These are phyloP conservation scores for Dothistroma pini DNA, from an alignment of 2,329 filamentous ascomycete species.

Conservation along the genomic window DNA sequence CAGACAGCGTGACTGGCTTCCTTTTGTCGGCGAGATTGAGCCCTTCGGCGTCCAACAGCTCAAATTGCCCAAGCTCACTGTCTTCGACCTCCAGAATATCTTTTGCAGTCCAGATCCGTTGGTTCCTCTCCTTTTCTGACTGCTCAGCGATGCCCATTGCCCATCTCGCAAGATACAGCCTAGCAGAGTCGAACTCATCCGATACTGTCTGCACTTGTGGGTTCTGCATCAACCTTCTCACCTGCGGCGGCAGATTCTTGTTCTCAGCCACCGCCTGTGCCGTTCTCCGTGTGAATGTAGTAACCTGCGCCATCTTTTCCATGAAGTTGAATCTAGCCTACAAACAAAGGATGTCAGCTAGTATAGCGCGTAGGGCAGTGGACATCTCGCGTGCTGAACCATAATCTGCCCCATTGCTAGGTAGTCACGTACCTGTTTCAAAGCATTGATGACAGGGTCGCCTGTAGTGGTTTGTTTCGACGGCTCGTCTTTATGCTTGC, in stretches of 20 bases:
- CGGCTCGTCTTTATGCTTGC: slow-evolving; percentile 36
- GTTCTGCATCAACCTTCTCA: slow-evolving; percentile 78
- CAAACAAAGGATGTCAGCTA: too few species aligned
- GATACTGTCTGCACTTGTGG: slow-evolving; percentile 93
- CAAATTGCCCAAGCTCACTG: slow-evolving; percentile 92
- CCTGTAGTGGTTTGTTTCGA: slow-evolving; percentile 56
- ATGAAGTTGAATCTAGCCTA: slow-evolving; percentile 86
- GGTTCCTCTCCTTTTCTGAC: slow-evolving; percentile 79
- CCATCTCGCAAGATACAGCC: slow-evolving; percentile 92
- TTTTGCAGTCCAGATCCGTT: slow-evolving; percentile 87
- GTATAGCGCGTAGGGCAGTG: too few species aligned
- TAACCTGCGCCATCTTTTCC: slow-evolving; percentile 96
- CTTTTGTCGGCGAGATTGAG: slow-evolving; percentile 73
- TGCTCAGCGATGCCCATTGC: slow-evolving; percentile 99
- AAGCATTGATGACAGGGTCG: slow-evolving; percentile 85
- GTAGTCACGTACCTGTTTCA: slow-evolving; percentile 53
- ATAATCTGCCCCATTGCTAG: too few species aligned
- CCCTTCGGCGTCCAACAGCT: slow-evolving; percentile 77
- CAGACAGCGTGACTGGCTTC: slow-evolving; percentile 71
- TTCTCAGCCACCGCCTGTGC: slow-evolving; percentile 92
- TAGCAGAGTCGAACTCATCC: slow-evolving; percentile 94
- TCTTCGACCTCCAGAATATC: slow-evolving; percentile 94
- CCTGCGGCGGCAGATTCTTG: slow-evolving; percentile 82
- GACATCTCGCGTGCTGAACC: too few species aligned
- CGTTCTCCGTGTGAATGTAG: slow-evolving; percentile 87